These are phyloP conservation scores for Sanghuangporus sanghuang DNA, from an alignment of 1,284 basidiomycete species.

Conservation along the genomic window DNA sequence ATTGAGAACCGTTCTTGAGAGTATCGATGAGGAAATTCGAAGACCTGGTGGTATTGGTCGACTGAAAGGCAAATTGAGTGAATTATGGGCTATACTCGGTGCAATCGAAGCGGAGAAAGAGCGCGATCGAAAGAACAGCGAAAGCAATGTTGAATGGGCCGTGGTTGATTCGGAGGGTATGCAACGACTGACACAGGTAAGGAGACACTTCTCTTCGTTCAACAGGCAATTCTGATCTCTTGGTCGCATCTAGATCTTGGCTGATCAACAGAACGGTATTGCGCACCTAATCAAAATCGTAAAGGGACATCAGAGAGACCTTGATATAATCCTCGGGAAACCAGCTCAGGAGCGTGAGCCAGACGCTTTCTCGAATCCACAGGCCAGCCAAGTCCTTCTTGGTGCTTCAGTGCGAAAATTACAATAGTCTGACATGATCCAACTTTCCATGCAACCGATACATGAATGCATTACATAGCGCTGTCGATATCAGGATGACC, in stretches of 20 bases:
- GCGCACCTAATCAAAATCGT: constrained; percentile 75
- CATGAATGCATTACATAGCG: neutral
- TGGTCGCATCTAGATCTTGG: constrained; percentile 50
- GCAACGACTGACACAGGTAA: constrained; percentile 69
- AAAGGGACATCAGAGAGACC: constrained; percentile 62
- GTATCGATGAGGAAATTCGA: constrained; percentile 70
- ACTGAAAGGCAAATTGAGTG: constrained; percentile 72
- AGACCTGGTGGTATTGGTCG: constrained; percentile 51
- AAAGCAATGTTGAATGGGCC: constrained; percentile 61
- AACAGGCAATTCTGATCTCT: neutral
- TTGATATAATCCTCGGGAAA: constrained; percentile 63
- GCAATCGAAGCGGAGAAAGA: constrained; percentile 64
- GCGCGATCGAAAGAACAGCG: constrained; percentile 37
- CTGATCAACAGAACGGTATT: constrained; percentile 77
- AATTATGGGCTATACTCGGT: constrained; percentile 84
- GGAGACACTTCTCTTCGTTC: constrained; percentile 20
- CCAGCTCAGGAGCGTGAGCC: constrained; percentile 32
- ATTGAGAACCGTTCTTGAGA: constrained; percentile 63
- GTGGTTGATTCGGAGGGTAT: constrained; percentile 83
- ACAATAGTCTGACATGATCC: neutral
- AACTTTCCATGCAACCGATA: neutral
- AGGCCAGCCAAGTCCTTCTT: constrained; percentile 13
- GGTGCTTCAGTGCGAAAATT: constrained; percentile 11
- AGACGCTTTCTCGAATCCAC: constrained; percentile 16
- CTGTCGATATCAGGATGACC: neutral